phyloP scores from a whole-genome alignment of 192 early-diverging fungal species.

The Dissophora globulifera region DNA sequence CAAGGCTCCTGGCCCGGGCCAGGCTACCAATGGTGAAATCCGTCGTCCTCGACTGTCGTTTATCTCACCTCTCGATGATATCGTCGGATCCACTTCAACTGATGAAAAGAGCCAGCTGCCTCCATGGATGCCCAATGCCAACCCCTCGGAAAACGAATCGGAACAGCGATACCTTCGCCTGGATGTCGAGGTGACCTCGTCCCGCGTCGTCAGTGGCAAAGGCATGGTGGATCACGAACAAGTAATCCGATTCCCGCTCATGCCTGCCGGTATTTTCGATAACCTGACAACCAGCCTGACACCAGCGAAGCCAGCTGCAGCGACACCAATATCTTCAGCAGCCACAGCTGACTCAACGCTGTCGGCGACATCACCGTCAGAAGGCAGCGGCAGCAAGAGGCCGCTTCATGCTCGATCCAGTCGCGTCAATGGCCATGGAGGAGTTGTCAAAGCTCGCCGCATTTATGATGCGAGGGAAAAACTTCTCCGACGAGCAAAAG shows the following conservation, averaged over 20 bases:
- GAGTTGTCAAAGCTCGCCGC: slow-evolving; percentile 32
- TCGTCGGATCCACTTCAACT: slow-evolving; percentile 15
- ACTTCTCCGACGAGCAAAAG: slow-evolving; percentile 2
- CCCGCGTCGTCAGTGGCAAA: slow-evolving; percentile 58
- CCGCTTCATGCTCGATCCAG: slow-evolving; percentile 11
- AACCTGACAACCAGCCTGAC: slow-evolving; percentile 36
- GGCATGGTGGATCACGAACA: slow-evolving; percentile 37
- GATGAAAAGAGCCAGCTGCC: slow-evolving; percentile 21
- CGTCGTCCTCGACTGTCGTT: slow-evolving; percentile 48
- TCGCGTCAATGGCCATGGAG: slow-evolving; percentile 33
- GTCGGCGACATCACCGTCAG: background rate
- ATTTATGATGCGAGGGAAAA: slow-evolving; percentile 29
- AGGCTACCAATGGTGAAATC: slow-evolving; percentile 42
- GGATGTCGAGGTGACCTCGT: slow-evolving; percentile 79
- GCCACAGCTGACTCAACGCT: background rate
- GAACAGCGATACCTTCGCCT: slow-evolving; percentile 69
- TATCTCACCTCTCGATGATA: slow-evolving; percentile 43
- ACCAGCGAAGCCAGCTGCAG: slow-evolving; percentile 13
- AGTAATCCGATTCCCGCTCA: slow-evolving; percentile 44
- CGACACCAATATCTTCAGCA: slow-evolving; percentile 21
- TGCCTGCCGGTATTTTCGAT: slow-evolving; percentile 47
- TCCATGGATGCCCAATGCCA: slow-evolving; percentile 52
- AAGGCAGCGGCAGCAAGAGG: background rate
- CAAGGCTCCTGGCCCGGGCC: slow-evolving; percentile 35
- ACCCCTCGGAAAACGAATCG: slow-evolving; percentile 36